Evolutionary conservation across 2,329 filamentous ascomycete genomes (phyloP), one percentile per base, ranked within the genome.

Genomic region (Pseudogymnoascus sp.): DNA sequence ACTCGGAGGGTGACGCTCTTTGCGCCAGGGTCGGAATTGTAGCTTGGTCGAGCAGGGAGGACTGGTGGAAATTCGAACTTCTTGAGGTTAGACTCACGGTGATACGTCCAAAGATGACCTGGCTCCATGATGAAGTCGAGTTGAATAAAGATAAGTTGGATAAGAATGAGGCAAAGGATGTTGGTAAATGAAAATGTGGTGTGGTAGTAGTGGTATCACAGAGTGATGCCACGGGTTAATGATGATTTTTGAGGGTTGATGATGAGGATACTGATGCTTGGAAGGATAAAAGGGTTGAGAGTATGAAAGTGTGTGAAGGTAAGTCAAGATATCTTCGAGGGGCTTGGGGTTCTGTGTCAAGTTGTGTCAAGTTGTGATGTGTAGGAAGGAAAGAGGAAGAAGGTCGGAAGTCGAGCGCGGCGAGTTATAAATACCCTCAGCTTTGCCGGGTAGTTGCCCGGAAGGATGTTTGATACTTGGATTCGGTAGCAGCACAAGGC

Each of bases 21-120:
- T 69, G 18, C 86, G 79, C 0, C 77, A 70, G 78, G 76, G 0
- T 74, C 80, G 64, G 86, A 88, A 71, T 82, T 85, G 0, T 75
- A 79, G 36, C 38, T 47, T 0, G 81, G 82, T 1, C 86, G 84
- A 5, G 64, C 60, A 1, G 78, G 69, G 20, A 72, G 63, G 7
- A 67, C 59, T 3, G 61, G 63, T 6, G 63, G 54, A 30, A 67
- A 69, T 28, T 70, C 38, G n/a, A 64, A 68, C 63, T 67, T 63
- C 3, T 36, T 33, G 1, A 22, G 20, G 65, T 75, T 69, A 69
- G 72, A 66, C 63, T 65, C 65, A n/a, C 67, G 47, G 22, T 64
- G 60, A 60, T 71, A 65, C 57, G 68, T 64, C n/a, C 70, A 66
- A 35, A 70, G 67, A 36, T 70, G 66, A 38, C 43, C 57, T 6